Evolutionary conservation across 306 rosid genomes (phyloP).

Genomic region (Crotalaria pallida): DNA sequence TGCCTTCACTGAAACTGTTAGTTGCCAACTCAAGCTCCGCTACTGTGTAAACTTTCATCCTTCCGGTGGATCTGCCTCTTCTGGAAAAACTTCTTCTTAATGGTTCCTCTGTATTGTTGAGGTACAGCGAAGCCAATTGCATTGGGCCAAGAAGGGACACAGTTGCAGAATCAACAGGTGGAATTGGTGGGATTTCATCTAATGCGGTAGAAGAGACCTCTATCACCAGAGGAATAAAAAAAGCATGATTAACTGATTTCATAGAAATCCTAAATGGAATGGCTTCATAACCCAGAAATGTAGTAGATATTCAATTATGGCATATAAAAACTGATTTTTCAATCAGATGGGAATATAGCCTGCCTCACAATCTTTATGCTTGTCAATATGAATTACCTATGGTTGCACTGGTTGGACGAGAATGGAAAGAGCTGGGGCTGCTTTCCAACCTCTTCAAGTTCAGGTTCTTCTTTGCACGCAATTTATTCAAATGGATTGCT

Average conservation of each 20-base stretch:
- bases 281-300: not conserved
- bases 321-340: not conserved
- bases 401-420: constrained; percentile 37
- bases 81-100: constrained; percentile 45
- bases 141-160: constrained; percentile 37
- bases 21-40: constrained; percentile 72
- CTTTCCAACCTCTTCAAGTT: constrained; percentile 29
- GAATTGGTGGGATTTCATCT: constrained; percentile 37
- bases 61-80: constrained; percentile 41
- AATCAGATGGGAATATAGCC: not conserved
- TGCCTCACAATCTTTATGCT: not conserved
- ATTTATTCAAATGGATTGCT: constrained; percentile 35
- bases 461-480: constrained; percentile 14
- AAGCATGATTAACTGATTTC: not conserved
- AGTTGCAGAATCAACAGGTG: constrained; percentile 25
- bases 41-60: constrained; percentile 46
- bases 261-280: not conserved
- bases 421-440: constrained; percentile 24
- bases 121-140: constrained; percentile 36
- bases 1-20: constrained; percentile 51
- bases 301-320: not conserved
- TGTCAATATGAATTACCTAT: constrained; percentile 45
- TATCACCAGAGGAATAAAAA: not conserved
- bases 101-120: constrained; percentile 32
- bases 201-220: constrained; percentile 33